These are phyloP conservation scores for Saitoella complicata DNA, from an alignment of 805 yeast species.

Conservation along the genomic window DNA sequence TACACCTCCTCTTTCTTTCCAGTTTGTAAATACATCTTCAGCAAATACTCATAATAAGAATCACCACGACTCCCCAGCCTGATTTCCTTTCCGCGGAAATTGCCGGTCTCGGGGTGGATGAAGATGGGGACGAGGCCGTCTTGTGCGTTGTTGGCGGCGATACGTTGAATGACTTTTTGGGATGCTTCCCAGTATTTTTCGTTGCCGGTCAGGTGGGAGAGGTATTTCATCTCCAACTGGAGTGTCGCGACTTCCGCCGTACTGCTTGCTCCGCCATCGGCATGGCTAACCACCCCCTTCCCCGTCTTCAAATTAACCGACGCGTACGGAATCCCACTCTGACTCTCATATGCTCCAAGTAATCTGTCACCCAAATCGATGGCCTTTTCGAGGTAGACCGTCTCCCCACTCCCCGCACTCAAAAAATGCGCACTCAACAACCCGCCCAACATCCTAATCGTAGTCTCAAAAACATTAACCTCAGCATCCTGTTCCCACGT, in stretches of 20 bases:
- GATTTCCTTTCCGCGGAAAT: conserved; percentile 45
- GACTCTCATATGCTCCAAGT: conserved; percentile 48
- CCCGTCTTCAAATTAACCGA: conserved; percentile 58
- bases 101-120: conserved; percentile 59
- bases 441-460: conserved; percentile 88
- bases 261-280: conserved; percentile 50
- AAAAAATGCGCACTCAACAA: conserved; percentile 67
- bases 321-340: conserved; percentile 60
- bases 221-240: conserved; percentile 73
- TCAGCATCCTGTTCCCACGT: conserved; percentile 54
- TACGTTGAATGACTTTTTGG: conserved; percentile 53
- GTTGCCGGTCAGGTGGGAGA: conserved; percentile 69
- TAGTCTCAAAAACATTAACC: conserved; percentile 83
- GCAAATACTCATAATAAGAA: conserved; percentile 68
- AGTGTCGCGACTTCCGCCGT: conserved; percentile 83
- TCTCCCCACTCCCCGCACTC: conserved; percentile 33
- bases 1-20: conserved; percentile 42
- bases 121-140: conserved; percentile 77
- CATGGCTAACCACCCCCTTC: conserved; percentile 43
- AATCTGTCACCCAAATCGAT: conserved; percentile 60
- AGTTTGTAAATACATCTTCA: conserved; percentile 76
- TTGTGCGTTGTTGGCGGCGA: conserved; percentile 46
- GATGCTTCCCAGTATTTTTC: conserved; percentile 58
- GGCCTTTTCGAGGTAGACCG: conserved; percentile 60
- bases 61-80: conserved; percentile 86